These are phyloP conservation scores for Globisporangium rhizosaccharum DNA, from an alignment of 352 stramenopile species.

Conservation along the genomic window DNA sequence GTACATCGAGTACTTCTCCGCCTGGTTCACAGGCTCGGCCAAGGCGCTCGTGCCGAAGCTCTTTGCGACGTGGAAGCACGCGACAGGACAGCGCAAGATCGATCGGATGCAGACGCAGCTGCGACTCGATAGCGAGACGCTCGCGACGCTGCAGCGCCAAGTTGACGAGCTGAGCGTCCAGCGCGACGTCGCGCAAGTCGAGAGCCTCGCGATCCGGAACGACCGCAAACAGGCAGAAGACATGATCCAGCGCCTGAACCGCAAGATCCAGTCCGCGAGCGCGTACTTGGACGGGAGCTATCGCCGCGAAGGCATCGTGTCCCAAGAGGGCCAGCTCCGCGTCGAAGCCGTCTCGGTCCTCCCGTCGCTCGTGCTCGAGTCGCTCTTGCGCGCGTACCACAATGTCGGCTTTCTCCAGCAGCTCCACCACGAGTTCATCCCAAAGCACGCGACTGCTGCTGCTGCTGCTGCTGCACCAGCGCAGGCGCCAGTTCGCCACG, in stretches of 20 bases:
- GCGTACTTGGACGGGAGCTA: slow-evolving; percentile 41
- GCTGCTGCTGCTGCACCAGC: not conserved
- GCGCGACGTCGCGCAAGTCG: slow-evolving; percentile 39
- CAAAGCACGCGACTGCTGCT: not conserved
- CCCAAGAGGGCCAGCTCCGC: slow-evolving; percentile 54
- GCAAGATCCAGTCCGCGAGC: slow-evolving; percentile 54
- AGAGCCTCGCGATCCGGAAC: slow-evolving; percentile 46
- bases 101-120: slow-evolving; percentile 33
- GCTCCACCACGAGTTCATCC: slow-evolving; percentile 18
- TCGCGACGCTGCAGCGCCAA: slow-evolving; percentile 39
- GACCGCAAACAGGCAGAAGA: slow-evolving; percentile 61
- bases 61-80: slow-evolving; percentile 49
- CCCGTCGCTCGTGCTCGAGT: slow-evolving; percentile 58
- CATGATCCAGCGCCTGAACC: slow-evolving; percentile 34
- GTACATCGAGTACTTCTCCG: slow-evolving; percentile 66
- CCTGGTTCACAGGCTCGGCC: slow-evolving; percentile 54
- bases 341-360: slow-evolving; percentile 62
- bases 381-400: slow-evolving; percentile 55
- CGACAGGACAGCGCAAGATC: slow-evolving; percentile 22
- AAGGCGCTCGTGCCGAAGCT: slow-evolving; percentile 50
- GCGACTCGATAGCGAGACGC: slow-evolving; percentile 22
- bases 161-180: slow-evolving; percentile 46
- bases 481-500: not conserved
- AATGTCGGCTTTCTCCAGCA: slow-evolving; percentile 62
- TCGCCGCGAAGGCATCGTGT: slow-evolving; percentile 45